A percentile compares a stretch with the other conserved stretches of the same genome.
Conservation (phyloP, 306 rosid genomes). For the Citrullus mucosospermus region DNA sequence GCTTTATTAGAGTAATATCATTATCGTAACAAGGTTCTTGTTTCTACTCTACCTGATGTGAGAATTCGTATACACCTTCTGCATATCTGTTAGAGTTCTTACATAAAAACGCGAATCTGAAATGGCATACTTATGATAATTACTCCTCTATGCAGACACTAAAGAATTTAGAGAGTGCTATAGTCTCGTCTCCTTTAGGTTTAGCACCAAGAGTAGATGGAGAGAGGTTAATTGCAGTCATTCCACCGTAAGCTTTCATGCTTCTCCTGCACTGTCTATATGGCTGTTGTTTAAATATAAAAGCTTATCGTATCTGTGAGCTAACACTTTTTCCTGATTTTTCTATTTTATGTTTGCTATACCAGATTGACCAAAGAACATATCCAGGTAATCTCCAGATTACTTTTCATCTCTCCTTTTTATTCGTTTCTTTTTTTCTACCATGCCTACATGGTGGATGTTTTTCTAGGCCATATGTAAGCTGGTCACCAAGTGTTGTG, state of each 20-base stretch:
- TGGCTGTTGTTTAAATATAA: not conserved
- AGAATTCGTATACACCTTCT: not conserved
- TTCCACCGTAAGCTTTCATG: constrained; percentile 67
- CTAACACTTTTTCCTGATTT: constrained; percentile 4
- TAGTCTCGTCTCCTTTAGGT: constrained; percentile 77
- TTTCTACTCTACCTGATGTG: not conserved
- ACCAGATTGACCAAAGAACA: constrained; percentile 91
- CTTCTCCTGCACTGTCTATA: not conserved
- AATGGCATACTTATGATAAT: not conserved
- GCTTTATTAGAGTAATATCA: not conserved
- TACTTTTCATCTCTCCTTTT: constrained; percentile 5
- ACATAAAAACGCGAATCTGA: not conserved
- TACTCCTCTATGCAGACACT: constrained; percentile 40
- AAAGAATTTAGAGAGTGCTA: constrained; percentile 67
- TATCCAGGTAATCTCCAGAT: constrained; percentile 44
- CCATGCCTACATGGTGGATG: constrained; percentile 2
- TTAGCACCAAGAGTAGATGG: constrained; percentile 72
- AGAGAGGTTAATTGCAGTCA: constrained; percentile 79
- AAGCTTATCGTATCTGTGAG: not conserved
- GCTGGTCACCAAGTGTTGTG: constrained; percentile 69
- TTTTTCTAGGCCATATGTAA: constrained; percentile 58
- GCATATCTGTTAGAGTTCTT: not conserved
- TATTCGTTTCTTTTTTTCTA: not conserved
- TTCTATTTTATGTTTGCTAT: constrained; percentile 10
- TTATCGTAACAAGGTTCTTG: not conserved